These are phyloP conservation scores for Cladosporium austrohemisphaericum DNA, from an alignment of 2,329 filamentous ascomycete genomes.

Conservation along the genomic window DNA sequence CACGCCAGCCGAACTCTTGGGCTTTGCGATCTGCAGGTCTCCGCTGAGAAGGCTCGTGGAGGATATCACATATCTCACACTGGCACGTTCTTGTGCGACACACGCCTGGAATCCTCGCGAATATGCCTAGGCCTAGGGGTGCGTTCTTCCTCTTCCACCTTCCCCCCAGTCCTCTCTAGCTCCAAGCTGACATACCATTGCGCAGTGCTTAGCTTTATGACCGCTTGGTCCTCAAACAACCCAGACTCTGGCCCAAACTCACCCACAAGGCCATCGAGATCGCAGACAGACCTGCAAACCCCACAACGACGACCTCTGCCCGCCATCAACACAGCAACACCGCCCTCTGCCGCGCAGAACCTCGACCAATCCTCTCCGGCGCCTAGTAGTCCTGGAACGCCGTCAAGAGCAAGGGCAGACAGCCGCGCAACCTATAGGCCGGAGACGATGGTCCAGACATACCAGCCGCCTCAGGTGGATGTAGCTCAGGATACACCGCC, in stretches of 20 bases:
- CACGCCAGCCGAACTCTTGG: neutral
- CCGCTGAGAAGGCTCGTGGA: neutral
- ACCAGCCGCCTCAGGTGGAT: constrained; percentile 82
- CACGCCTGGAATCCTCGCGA: constrained; percentile 6
- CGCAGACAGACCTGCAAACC: constrained; percentile 13
- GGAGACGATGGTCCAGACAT: constrained; percentile 79
- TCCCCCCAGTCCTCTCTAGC: constrained; percentile 6
- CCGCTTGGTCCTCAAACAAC: constrained; percentile 9
- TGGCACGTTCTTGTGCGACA: constrained; percentile 14
- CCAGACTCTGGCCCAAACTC: constrained; percentile 8
- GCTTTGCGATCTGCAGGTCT: neutral
- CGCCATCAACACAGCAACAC: constrained; percentile 26
- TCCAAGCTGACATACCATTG: neutral
- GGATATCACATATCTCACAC: constrained; percentile 8
- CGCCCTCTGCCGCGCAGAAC: constrained; percentile 15
- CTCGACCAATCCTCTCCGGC: constrained; percentile 10
- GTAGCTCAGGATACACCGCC: constrained; percentile 80
- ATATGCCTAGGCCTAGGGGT: constrained; percentile 16
- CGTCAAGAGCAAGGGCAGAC: constrained; percentile 43
- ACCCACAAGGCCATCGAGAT: constrained; percentile 3
- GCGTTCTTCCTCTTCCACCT: neutral
- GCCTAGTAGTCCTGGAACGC: constrained; percentile 28
- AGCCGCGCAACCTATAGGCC: constrained; percentile 61
- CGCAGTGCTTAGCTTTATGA: constrained; percentile 17
- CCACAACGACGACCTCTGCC: constrained; percentile 19